phyloP scores from a whole-genome alignment of 2,329 filamentous ascomycete species.

The Penicillium sp. region DNA sequence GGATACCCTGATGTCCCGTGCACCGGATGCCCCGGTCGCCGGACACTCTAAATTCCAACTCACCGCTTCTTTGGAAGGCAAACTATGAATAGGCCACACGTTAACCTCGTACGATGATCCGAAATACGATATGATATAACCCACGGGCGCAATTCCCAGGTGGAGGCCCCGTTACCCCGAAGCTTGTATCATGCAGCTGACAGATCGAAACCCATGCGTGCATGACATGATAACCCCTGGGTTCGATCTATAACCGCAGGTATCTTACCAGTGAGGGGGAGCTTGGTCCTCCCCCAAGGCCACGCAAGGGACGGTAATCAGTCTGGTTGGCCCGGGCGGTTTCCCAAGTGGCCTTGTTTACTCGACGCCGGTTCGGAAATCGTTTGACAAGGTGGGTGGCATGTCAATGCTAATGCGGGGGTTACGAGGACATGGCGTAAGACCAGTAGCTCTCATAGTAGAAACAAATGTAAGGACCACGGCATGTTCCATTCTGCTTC shows the following conservation, averaged over 20 bases:
- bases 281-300: not conserved
- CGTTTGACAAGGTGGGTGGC: not conserved
- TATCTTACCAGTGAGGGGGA: slow-evolving; percentile 1
- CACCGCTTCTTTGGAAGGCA: slow-evolving; percentile 1
- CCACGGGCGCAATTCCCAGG: slow-evolving; percentile 3
- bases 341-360: slow-evolving; percentile 1
- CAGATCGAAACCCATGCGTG: slow-evolving; percentile 6
- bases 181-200: slow-evolving; percentile 20
- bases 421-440: not conserved
- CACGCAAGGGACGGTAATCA: slow-evolving; percentile 1
- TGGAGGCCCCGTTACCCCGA: slow-evolving; percentile 13
- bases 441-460: not conserved
- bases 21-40: not conserved
- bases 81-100: not conserved
- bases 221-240: not conserved
- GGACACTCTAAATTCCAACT: not conserved
- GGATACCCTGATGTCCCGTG: not conserved
- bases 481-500: not conserved
- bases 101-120: not conserved
- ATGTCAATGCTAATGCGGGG: not conserved
- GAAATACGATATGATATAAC: not conserved
- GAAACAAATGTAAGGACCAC: not conserved
- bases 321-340: not conserved
- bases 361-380: not conserved
- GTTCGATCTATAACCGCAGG: not conserved